Conservation (phyloP, 441 rosid genomes). For the Erysimum pusillum region DNA sequence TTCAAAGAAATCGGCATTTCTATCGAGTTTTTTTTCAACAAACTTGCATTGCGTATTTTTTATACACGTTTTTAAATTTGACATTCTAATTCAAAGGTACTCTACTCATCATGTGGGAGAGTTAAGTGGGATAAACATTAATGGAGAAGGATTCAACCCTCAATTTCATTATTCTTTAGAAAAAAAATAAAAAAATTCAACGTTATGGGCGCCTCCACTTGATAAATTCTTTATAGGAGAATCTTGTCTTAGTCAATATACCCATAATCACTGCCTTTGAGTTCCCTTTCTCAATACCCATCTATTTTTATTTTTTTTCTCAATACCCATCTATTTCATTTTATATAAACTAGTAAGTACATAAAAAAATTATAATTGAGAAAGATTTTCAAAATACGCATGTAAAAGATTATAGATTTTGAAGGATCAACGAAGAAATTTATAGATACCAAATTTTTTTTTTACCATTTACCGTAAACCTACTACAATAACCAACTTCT, state of each 20-base stretch:
- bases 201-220: constrained; percentile 47
- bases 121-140: constrained; percentile 38
- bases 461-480: not conserved
- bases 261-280: constrained; percentile 34
- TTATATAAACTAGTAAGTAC: constrained; percentile 1
- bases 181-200: constrained; percentile 21
- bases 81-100: constrained; percentile 16
- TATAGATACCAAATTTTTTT: not conserved
- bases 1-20: constrained; percentile 17
- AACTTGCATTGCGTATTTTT: not conserved
- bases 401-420: not conserved
- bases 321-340: constrained; percentile 16
- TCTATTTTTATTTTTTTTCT: no score
- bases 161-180: constrained; percentile 35
- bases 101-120: constrained; percentile 24
- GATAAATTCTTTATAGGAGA: constrained; percentile 39
- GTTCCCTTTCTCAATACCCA: no score
- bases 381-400: not conserved
- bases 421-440: not conserved
- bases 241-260: constrained; percentile 44
- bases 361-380: not conserved
- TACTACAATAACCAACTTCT: constrained; percentile 1
- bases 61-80: not conserved
- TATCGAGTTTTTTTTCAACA: not conserved
- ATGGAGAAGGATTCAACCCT: constrained; percentile 39